phyloP scores from a whole-genome alignment of 2,329 filamentous ascomycete genomes.

The Fusarium acutatum region DNA sequence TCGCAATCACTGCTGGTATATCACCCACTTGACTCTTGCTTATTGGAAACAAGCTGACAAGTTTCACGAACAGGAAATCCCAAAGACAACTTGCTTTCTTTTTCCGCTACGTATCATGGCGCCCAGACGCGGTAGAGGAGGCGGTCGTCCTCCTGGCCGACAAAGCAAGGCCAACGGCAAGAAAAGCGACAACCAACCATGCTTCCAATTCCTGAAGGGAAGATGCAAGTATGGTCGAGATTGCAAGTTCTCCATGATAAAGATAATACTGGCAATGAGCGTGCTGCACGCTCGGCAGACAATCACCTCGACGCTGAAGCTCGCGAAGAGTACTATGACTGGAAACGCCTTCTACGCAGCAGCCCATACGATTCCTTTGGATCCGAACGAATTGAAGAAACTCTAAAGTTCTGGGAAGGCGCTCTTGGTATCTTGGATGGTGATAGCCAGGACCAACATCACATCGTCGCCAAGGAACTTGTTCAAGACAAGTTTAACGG shows the following conservation, averaged over 20 bases:
- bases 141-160: background rate
- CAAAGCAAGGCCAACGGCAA: background rate
- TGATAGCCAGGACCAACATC: background rate
- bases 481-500: background rate
- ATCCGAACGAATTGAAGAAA: background rate
- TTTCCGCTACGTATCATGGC: background rate
- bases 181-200: background rate
- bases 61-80: background rate
- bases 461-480: background rate
- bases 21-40: background rate
- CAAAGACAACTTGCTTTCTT: background rate
- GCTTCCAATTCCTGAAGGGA: background rate
- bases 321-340: background rate
- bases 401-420: background rate
- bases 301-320: background rate
- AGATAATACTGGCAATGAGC: background rate
- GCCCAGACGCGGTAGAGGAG: background rate
- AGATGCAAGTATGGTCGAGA: background rate
- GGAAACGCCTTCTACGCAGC: background rate
- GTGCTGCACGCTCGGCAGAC: background rate
- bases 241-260: slow-evolving; percentile 4
- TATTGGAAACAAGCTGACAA: background rate
- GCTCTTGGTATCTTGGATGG: background rate
- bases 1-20: background rate
- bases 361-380: background rate